phyloP scores from a whole-genome alignment of 306 rosid genomes.

The Senna tora region DNA sequence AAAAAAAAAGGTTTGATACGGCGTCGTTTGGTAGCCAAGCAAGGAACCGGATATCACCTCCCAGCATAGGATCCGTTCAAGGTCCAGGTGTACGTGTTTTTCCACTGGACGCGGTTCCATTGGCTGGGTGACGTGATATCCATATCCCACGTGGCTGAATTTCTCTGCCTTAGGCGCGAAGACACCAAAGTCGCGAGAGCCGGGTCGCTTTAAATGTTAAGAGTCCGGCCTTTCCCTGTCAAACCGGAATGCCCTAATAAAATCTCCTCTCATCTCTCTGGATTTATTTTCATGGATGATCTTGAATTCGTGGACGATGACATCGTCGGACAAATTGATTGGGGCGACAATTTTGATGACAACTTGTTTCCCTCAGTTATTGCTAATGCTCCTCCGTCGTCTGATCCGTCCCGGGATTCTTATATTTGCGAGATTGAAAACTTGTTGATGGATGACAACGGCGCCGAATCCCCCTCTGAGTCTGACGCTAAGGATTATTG shows the following conservation, averaged over 20 bases:
- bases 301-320: constrained; percentile 23
- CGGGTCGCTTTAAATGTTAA: background rate
- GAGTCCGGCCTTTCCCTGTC: background rate
- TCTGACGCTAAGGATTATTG: constrained; percentile 14
- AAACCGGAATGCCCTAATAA: background rate
- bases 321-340: constrained; percentile 41
- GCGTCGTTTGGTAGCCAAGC: no score
- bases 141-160: constrained; percentile 23
- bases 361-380: constrained; percentile 23
- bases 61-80: no score
- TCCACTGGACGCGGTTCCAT: background rate
- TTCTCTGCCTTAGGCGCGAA: constrained; percentile 32
- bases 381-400: background rate
- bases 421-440: constrained; percentile 51
- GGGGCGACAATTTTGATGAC: constrained; percentile 42
- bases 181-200: background rate
- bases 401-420: constrained; percentile 31
- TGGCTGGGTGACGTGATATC: background rate
- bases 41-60: no score
- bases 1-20: no score
- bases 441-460: constrained; percentile 59
- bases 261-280: background rate
- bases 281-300: constrained; percentile 34
- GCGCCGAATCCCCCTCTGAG: constrained; percentile 29
- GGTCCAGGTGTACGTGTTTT: background rate